A percentile compares a stretch with the other conserved stretches of the same genome.
Conservation (phyloP, 129 eudicot genomes). For the Deinandra increscens region DNA sequence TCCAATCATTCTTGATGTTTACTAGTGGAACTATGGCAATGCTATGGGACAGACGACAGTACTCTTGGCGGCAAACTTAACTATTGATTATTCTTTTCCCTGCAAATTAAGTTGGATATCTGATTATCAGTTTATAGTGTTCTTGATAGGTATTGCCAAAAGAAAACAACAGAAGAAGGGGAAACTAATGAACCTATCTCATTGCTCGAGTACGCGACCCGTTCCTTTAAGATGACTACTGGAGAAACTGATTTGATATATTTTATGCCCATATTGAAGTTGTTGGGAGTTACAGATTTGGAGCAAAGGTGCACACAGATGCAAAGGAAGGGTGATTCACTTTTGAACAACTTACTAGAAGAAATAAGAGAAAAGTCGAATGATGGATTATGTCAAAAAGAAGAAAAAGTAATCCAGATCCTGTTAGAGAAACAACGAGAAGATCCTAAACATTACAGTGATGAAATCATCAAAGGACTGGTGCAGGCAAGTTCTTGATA, state of each 20-base stretch:
- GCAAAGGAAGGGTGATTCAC: conserved; percentile 38
- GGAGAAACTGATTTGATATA: conserved; percentile 38
- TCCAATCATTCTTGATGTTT: too few species aligned
- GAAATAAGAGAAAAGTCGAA: conserved; percentile 21
- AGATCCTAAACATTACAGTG: conserved; percentile 46
- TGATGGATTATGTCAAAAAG: conserved; percentile 7
- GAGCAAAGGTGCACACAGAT: conserved; percentile 38
- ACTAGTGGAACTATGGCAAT: too few species aligned
- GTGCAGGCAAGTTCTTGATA: conserved; percentile 46
- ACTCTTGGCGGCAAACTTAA: too few species aligned
- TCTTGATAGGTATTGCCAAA: conserved; percentile 12
- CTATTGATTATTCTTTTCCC: too few species aligned
- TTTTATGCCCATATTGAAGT: conserved; percentile 46
- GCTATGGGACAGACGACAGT: too few species aligned
- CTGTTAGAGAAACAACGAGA: conserved; percentile 42
- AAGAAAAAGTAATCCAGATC: conserved; percentile 44
- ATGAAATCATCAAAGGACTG: conserved; percentile 47
- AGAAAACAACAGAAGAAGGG: background rate
- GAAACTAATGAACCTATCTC: conserved; percentile 26
- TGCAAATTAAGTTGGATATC: background rate
- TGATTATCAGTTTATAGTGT: background rate
- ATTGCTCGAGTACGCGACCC: conserved; percentile 35
- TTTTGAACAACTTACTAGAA: conserved; percentile 40
- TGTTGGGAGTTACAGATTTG: conserved; percentile 31
- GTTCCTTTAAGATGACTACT: conserved; percentile 31